Evolutionary conservation across 306 rosid genomes (phyloP), one percentile per base, ranked within the genome.

Genomic region (Macrotyloma uniflorum): DNA sequence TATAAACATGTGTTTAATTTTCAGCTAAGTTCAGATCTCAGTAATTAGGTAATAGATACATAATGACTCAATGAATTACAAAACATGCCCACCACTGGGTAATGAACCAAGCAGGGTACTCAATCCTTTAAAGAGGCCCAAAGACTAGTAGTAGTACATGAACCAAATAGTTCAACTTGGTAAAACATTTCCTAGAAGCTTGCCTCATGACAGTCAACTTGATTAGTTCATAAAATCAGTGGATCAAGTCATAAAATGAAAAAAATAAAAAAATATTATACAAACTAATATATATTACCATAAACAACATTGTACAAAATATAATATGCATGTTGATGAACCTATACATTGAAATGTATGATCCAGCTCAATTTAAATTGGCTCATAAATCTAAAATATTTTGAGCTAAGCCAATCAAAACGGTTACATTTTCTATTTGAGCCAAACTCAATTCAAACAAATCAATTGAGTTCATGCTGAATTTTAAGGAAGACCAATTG

Each of bases 391-490:
- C 50, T 55, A 74, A 43, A 74, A 22, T 47, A 74, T 66, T n/a
- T 54, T 14, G 1, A 67, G 64, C 63, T 66, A 65, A 35, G 42
- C 16, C 73, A 50, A 50, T 49, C 42, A 50, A 30, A 35, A 36
- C 23, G 38, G 66, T 65, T 51, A 36, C 12, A 50, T 36, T 36
- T 61, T 74, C 42, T 54, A 54, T 73, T 65, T 65, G 51, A 30
- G 64, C 36, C 74, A 80, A 53, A 14, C 54, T 50, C 67, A 45
- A 80, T 12, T 53, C 64, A 67, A 74, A 74, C 61, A 54, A 40
- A 66, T 33, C 33, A 67, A 72, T 58, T 57, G 69, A 57, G 33
- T 57, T 57, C 19, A 49, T 23, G 58, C 80, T 8, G 54, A 58
- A 32, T 53, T 47, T 74, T 61, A 67, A 75, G 67, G 38, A 40